phyloP scores from a whole-genome alignment of 805 yeast species.

The Cyberlindnera meyerae region DNA sequence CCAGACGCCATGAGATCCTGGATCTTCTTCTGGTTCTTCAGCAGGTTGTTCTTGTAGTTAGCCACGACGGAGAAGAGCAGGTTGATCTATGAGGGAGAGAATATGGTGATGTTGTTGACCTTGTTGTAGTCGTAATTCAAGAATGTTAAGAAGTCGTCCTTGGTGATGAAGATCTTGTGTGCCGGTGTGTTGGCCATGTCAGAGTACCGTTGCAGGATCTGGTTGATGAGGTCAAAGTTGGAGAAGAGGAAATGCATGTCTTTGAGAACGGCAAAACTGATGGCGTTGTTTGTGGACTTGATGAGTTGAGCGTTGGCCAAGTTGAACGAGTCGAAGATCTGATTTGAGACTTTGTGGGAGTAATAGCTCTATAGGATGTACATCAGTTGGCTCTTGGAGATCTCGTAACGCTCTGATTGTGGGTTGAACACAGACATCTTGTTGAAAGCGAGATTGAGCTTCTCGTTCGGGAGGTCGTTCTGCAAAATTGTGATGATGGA shows the following conservation, averaged over 20 bases:
- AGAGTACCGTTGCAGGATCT: slow-evolving; percentile 32
- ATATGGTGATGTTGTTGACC: slow-evolving; percentile 35
- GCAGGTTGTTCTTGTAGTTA: slow-evolving; percentile 27
- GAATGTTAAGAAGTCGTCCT: slow-evolving; percentile 31
- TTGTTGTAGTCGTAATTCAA: slow-evolving; percentile 34
- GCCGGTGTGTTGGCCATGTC: slow-evolving; percentile 8
- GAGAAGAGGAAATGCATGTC: slow-evolving; percentile 36
- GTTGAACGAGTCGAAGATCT: slow-evolving; percentile 31
- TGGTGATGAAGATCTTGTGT: slow-evolving; percentile 30
- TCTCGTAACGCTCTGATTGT: slow-evolving; percentile 24
- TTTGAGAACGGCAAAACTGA: slow-evolving; percentile 31
- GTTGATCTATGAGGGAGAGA: slow-evolving; percentile 38
- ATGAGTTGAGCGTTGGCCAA: slow-evolving; percentile 11
- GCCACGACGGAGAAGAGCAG: slow-evolving; percentile 28
- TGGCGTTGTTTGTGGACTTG: slow-evolving; percentile 24
- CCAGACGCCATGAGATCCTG: slow-evolving; percentile 12
- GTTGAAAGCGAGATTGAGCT: slow-evolving; percentile 21
- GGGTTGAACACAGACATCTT: slow-evolving; percentile 31
- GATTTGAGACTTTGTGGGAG: slow-evolving; percentile 36
- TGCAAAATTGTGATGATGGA: slow-evolving; percentile 38
- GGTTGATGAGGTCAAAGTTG: slow-evolving; percentile 37
- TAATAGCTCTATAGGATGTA: slow-evolving; percentile 31
- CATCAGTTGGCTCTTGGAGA: slow-evolving; percentile 32
- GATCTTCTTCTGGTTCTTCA: slow-evolving; percentile 15
- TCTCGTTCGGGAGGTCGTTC: slow-evolving; percentile 35